phyloP scores from a whole-genome alignment of 31 red algal species.

The Porphyra umbilicalis region DNA sequence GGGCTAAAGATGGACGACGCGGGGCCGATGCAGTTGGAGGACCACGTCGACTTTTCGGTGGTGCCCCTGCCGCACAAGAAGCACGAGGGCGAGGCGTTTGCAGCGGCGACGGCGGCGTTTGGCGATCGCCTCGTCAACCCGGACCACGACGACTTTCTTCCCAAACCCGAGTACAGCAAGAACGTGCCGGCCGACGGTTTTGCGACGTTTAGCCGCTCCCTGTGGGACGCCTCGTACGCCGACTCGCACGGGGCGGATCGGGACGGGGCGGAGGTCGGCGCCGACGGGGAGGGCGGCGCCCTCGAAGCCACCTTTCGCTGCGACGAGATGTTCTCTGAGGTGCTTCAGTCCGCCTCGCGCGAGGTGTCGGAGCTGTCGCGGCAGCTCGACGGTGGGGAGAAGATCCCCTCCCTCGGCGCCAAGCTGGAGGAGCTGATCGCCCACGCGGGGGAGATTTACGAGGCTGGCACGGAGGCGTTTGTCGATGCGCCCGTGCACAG shows the following conservation, averaged over 20 bases:
- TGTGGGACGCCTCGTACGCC: conserved; percentile 50
- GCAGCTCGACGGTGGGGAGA: conserved; percentile 44
- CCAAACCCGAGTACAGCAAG: conserved; percentile 20
- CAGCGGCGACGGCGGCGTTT: conserved; percentile 1
- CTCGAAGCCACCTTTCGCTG: conserved; percentile 74
- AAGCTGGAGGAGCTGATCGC: conserved; percentile 45
- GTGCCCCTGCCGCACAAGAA: conserved; percentile 54
- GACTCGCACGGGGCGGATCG: neutral
- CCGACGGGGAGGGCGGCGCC: conserved; percentile 33
- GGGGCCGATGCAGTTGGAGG: conserved; percentile 29
- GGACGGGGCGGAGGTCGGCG: neutral
- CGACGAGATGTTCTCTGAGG: conserved; percentile 66
- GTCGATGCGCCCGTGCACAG: conserved; percentile 38
- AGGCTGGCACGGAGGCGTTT: conserved; percentile 56
- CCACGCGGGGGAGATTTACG: conserved; percentile 40
- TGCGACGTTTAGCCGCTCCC: conserved; percentile 33
- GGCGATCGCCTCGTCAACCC: neutral
- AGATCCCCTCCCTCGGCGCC: conserved; percentile 44
- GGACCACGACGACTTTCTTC: conserved; percentile 6
- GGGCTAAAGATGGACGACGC: conserved; percentile 21
- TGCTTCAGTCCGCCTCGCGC: conserved; percentile 53
- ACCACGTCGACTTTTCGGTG: conserved; percentile 36
- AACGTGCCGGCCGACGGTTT: conserved; percentile 66
- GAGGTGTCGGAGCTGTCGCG: conserved; percentile 51
- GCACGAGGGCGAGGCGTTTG: conserved; percentile 31